A percentile compares a stretch with the other conserved stretches of the same genome.
phyloP scores from a whole-genome alignment of 169 alveolate species.

The Plasmodium chabaudi region DNA sequence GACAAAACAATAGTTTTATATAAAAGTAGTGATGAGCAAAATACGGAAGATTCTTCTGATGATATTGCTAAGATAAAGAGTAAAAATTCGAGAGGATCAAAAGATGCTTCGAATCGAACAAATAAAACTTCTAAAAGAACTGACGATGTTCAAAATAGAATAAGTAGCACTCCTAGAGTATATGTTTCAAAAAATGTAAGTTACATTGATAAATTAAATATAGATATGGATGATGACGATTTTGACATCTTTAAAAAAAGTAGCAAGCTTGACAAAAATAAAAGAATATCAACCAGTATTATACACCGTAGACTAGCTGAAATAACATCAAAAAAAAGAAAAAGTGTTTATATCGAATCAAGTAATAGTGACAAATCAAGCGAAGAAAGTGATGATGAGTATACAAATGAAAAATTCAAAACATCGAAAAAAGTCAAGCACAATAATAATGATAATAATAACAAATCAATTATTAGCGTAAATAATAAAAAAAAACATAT shows the following conservation, averaged over 20 bases:
- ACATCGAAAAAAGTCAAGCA: conserved; percentile 22
- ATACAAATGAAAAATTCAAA: conserved; percentile 19
- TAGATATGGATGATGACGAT: conserved; percentile 69
- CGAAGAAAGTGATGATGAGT: conserved; percentile 67
- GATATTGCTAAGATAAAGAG: background rate
- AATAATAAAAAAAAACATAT: conserved; percentile 2
- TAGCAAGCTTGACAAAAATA: conserved; percentile 48
- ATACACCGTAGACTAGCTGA: conserved; percentile 5
- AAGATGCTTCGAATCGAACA: too few species aligned
- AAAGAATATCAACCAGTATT: conserved; percentile 45
- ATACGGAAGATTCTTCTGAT: conserved; percentile 3
- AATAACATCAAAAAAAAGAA: conserved; percentile 47
- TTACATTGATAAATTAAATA: conserved; percentile 47
- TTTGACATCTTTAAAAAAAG: conserved; percentile 64
- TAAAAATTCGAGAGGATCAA: background rate
- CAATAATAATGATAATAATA: background rate
- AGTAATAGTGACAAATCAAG: conserved; percentile 57
- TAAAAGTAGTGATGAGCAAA: conserved; percentile 3
- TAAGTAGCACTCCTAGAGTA: conserved; percentile 6
- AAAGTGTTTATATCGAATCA: conserved; percentile 61
- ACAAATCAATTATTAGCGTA: background rate
- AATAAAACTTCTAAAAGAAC: too few species aligned
- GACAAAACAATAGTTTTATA: conserved; percentile 1
- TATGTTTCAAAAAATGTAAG: conserved; percentile 24
- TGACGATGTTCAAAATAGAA: too few species aligned